Evolutionary conservation across 495 filamentous ascomycete species (phyloP).

Genomic region (Podospora pseudoanserina): DNA sequence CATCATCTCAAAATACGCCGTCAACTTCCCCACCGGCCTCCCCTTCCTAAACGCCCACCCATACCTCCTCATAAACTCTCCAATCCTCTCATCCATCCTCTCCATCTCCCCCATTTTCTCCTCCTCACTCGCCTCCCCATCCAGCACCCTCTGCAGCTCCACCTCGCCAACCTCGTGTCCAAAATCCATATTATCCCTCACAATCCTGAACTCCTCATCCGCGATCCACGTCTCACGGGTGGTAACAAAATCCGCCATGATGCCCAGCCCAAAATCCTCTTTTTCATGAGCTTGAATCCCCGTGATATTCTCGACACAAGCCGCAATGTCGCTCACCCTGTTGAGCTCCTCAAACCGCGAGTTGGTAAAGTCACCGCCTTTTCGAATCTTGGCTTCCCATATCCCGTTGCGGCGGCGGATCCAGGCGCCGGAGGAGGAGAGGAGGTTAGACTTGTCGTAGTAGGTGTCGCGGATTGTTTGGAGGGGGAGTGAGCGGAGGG

Average conservation of each 20-base stretch:
- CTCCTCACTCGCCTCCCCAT: slow-evolving; percentile 14
- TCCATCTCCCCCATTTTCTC: slow-evolving; percentile 27
- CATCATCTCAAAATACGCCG: slow-evolving; percentile 34
- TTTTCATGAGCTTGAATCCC: not conserved
- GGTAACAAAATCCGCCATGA: slow-evolving; percentile 33
- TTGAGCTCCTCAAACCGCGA: slow-evolving; percentile 32
- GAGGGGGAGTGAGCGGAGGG: slow-evolving; percentile 20
- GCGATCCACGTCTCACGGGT: slow-evolving; percentile 33
- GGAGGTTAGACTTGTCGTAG: slow-evolving; percentile 28
- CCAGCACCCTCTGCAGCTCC: slow-evolving; percentile 24
- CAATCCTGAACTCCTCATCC: slow-evolving; percentile 35
- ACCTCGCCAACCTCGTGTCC: slow-evolving; percentile 42
- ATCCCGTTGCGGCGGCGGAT: slow-evolving; percentile 28
- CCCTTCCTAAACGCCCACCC: slow-evolving; percentile 35
- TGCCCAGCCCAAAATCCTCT: slow-evolving; percentile 26
- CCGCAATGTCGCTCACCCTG: slow-evolving; percentile 10
- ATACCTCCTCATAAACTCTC: slow-evolving; percentile 36
- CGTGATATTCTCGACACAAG: slow-evolving; percentile 6
- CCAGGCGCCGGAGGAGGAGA: slow-evolving; percentile 32
- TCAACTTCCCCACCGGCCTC: slow-evolving; percentile 38
- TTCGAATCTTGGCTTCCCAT: slow-evolving; percentile 34
- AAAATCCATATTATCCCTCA: slow-evolving; percentile 36
- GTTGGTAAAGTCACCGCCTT: slow-evolving; percentile 20
- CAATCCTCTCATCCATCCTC: slow-evolving; percentile 34
- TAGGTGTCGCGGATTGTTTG: slow-evolving; percentile 33